Evolutionary conservation across 768 basidiomycete species (phyloP).

Genomic region (Cystobasidium tubakii): DNA sequence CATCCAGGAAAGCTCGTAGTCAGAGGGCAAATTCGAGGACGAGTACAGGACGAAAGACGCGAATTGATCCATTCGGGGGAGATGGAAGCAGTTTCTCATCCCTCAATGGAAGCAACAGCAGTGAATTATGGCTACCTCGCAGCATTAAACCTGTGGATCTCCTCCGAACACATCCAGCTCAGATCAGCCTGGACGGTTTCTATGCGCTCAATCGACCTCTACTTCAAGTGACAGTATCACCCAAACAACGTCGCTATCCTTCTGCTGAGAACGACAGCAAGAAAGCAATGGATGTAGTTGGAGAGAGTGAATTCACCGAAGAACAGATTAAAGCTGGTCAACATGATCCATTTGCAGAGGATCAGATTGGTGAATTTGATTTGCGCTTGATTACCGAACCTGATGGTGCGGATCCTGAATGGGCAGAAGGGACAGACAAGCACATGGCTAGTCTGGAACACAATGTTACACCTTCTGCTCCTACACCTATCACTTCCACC

Average conservation of each 20-base stretch:
- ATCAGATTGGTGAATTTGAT: constrained; percentile 16
- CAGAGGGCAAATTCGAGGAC: constrained; percentile 10
- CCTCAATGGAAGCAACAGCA: not conserved
- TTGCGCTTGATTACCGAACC: constrained; percentile 21
- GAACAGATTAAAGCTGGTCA: constrained; percentile 8
- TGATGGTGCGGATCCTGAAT: constrained; percentile 29
- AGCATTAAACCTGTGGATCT: constrained; percentile 18
- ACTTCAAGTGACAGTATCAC: constrained; percentile 27
- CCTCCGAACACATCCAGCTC: constrained; percentile 6
- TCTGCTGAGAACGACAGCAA: not conserved
- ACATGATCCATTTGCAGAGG: not conserved
- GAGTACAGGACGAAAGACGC: not conserved
- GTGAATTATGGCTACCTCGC: constrained; percentile 3
- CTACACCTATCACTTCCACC: not conserved
- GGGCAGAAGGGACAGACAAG: constrained; percentile 16
- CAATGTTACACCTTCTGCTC: constrained; percentile 6
- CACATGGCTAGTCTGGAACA: constrained; percentile 26
- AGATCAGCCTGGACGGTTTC: constrained; percentile 25
- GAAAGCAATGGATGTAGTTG: constrained; percentile 7
- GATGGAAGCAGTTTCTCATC: not conserved
- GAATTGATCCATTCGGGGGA: constrained; percentile 3
- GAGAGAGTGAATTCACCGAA: constrained; percentile 13
- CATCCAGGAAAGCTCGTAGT: constrained; percentile 6
- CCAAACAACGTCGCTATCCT: constrained; percentile 7
- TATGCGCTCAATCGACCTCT: constrained; percentile 19